These are phyloP conservation scores for Aquilaria agallochum DNA, from an alignment of 441 rosid genomes.

Conservation along the genomic window DNA sequence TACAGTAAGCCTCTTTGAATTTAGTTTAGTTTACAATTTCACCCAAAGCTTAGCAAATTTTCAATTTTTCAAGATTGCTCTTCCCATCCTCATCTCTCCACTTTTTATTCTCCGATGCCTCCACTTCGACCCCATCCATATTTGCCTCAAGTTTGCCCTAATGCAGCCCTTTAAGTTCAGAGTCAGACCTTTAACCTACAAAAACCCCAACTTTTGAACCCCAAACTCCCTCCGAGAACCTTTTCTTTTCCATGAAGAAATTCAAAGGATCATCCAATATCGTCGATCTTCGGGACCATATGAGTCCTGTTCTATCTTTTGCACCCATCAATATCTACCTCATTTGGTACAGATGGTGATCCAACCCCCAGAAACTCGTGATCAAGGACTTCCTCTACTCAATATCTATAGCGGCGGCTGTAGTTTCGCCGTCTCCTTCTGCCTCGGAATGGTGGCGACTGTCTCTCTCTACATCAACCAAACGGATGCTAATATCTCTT, in stretches of 20 bases:
- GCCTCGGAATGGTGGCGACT: conserved; percentile 87
- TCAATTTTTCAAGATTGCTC: too few relatives aligned
- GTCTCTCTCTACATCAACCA: conserved; percentile 81
- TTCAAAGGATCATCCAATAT: conserved; percentile 69
- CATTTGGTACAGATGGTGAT: conserved; percentile 88
- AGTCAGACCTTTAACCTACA: conserved; percentile 27
- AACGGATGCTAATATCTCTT: conserved; percentile 84
- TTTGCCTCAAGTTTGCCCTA: neutral
- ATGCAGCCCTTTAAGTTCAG: conserved; percentile 14
- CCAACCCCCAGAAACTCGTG: conserved; percentile 43
- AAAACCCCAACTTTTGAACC: conserved; percentile 33
- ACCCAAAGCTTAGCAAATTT: too few relatives aligned
- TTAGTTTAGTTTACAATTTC: too few relatives aligned
- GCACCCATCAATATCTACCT: conserved; percentile 73
- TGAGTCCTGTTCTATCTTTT: conserved; percentile 91
- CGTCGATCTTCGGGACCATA: conserved; percentile 77
- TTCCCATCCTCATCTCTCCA: too few relatives aligned
- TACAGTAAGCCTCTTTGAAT: too few relatives aligned
- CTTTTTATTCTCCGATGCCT: too few relatives aligned
- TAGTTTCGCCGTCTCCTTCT: conserved; percentile 34
- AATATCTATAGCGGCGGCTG: conserved; percentile 35
- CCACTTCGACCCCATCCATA: too few relatives aligned
- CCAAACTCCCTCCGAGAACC: conserved; percentile 48
- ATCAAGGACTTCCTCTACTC: conserved; percentile 74
- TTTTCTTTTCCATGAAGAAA: conserved; percentile 36